These are phyloP conservation scores for Fusarium sp. DNA, from an alignment of 2,329 filamentous ascomycete species.

Conservation along the genomic window DNA sequence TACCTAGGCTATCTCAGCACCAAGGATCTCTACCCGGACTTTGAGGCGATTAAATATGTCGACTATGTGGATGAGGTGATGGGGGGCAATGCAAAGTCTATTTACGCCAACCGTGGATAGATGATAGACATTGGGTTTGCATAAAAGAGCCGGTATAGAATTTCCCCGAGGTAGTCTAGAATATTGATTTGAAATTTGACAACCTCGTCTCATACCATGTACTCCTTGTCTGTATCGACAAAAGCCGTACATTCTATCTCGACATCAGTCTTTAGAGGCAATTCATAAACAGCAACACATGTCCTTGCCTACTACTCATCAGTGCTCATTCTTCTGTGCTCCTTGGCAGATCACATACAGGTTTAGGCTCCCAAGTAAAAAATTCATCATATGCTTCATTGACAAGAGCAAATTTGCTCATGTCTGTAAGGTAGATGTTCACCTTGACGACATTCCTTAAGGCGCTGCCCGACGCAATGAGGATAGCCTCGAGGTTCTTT, in stretches of 20 bases:
- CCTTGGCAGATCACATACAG: too few relatives aligned
- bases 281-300: neutral
- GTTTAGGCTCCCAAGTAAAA: too few relatives aligned
- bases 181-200: neutral
- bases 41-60: slow-evolving; percentile 20
- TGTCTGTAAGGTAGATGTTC: too few relatives aligned
- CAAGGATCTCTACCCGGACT: slow-evolving; percentile 34
- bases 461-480: too few relatives aligned
- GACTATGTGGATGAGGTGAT: slow-evolving; percentile 29
- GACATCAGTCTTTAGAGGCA: slow-evolving; percentile 71
- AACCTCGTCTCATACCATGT: too few relatives aligned
- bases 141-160: neutral
- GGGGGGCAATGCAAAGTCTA: slow-evolving; percentile 9
- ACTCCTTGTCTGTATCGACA: neutral
- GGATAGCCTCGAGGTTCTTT: too few relatives aligned
- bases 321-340: too few relatives aligned
- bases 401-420: too few relatives aligned
- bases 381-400: too few relatives aligned
- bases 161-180: neutral
- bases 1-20: slow-evolving; percentile 26
- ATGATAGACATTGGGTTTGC: neutral
- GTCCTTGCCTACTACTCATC: neutral
- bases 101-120: slow-evolving; percentile 14
- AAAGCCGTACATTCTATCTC: slow-evolving; percentile 76
- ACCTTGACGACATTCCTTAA: too few relatives aligned